These are phyloP conservation scores for Sonneratia caseolaris DNA, from an alignment of 345 rosid species.

Conservation along the genomic window DNA sequence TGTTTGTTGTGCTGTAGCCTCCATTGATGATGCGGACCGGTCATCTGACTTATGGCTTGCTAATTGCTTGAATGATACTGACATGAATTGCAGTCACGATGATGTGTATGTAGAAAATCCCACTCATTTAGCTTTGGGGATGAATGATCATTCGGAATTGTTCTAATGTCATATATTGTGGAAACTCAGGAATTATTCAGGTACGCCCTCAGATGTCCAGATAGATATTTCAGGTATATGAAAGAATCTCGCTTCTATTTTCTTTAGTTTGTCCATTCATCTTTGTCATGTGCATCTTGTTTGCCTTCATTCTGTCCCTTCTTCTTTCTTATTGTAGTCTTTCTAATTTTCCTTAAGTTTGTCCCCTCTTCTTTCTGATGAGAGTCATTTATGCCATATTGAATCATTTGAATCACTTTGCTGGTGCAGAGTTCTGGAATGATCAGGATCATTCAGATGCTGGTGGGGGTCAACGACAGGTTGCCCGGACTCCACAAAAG, in stretches of 20 bases:
- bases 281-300: neutral
- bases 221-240: conserved; percentile 51
- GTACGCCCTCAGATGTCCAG: conserved; percentile 5
- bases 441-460: conserved; percentile 31
- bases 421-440: conserved; percentile 41
- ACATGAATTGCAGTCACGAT: neutral
- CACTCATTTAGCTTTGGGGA: neutral
- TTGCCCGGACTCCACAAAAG: conserved; percentile 49
- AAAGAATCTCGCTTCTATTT: neutral
- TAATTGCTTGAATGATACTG: conserved; percentile 7
- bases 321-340: neutral
- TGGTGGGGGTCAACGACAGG: conserved; percentile 39
- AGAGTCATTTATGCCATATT: neutral
- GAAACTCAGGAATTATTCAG: conserved; percentile 4
- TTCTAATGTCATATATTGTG: neutral
- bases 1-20: neutral
- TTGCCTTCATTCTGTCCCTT: neutral
- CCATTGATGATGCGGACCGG: conserved; percentile 4
- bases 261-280: neutral
- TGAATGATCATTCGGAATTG: neutral
- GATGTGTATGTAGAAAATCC: neutral
- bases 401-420: neutral
- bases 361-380: neutral
- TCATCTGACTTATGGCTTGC: conserved; percentile 12
- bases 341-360: neutral